Conservation (phyloP, 2,329 filamentous ascomycete species). For the Colletotrichum filicis region DNA sequence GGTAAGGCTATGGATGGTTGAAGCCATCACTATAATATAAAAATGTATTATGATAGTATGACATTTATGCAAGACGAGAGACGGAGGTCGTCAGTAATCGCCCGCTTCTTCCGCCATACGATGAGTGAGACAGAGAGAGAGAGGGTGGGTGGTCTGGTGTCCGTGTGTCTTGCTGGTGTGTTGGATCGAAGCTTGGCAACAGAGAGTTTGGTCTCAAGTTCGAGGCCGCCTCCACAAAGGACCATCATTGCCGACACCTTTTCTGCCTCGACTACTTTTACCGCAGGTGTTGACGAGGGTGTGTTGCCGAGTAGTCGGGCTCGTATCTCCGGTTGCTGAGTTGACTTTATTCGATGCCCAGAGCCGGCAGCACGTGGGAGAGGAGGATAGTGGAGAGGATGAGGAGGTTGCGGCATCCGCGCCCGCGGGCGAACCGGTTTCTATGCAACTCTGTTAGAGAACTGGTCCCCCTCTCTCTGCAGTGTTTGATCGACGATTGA, state of each 20-base stretch:
- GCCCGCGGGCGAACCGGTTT: conserved; percentile 6
- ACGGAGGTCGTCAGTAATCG: neutral
- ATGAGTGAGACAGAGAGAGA: neutral
- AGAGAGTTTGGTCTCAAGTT: conserved; percentile 13
- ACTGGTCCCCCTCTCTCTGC: neutral
- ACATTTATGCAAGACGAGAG: neutral
- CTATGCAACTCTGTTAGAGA: conserved; percentile 9
- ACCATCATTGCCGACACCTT: neutral
- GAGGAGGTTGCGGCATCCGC: neutral
- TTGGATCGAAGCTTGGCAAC: neutral
- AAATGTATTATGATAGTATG: neutral
- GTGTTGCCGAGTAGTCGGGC: neutral
- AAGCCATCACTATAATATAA: no score
- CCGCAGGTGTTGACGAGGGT: neutral
- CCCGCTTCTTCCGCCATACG: no score
- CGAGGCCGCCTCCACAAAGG: conserved; percentile 16
- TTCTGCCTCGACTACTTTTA: neutral
- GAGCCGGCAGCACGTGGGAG: neutral
- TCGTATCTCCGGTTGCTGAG: neutral
- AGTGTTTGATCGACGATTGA: conserved; percentile 27
- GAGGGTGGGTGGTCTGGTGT: neutral
- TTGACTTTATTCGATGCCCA: conserved; percentile 5
- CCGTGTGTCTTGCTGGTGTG: neutral
- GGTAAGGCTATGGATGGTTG: no score
- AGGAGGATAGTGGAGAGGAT: neutral